Evolutionary conservation across 306 rosid species (phyloP).

Genomic region (Mucuna pruriens): DNA sequence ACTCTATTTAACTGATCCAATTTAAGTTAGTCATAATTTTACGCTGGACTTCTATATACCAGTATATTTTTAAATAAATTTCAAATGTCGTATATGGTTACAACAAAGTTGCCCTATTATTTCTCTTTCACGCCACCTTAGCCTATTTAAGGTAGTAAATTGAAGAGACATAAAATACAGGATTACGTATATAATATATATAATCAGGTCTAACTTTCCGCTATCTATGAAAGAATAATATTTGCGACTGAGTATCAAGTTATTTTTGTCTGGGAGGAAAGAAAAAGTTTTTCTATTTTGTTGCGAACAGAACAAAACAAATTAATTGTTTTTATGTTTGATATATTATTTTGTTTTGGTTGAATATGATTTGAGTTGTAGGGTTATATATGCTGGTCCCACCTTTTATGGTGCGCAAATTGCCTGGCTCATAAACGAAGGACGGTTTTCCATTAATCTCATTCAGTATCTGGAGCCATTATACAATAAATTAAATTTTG

Average conservation of each 20-base stretch:
- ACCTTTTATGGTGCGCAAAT: constrained; percentile 36
- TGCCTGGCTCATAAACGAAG: constrained; percentile 49
- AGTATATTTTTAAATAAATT: not conserved
- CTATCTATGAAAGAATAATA: not conserved
- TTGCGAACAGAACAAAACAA: not conserved
- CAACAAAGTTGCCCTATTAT: not conserved
- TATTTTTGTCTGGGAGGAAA: not conserved
- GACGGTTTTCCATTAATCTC: constrained; percentile 56
- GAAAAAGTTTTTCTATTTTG: too few species aligned
- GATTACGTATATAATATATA: not conserved
- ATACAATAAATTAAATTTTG: constrained; percentile 19
- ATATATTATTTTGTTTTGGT: not conserved
- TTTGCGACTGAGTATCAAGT: not conserved
- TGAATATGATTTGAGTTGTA: not conserved
- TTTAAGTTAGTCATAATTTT: not conserved
- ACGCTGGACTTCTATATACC: not conserved
- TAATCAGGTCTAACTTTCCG: not conserved
- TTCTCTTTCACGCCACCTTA: not conserved
- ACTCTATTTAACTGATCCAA: not conserved
- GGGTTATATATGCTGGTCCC: constrained; percentile 41
- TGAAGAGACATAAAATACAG: not conserved
- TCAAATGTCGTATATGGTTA: not conserved
- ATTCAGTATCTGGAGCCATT: not conserved
- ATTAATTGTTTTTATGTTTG: not conserved
- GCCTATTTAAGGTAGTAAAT: not conserved